Evolutionary conservation across 352 stramenopile genomes (phyloP).

Genomic region (Aphanomyces stellatus): DNA sequence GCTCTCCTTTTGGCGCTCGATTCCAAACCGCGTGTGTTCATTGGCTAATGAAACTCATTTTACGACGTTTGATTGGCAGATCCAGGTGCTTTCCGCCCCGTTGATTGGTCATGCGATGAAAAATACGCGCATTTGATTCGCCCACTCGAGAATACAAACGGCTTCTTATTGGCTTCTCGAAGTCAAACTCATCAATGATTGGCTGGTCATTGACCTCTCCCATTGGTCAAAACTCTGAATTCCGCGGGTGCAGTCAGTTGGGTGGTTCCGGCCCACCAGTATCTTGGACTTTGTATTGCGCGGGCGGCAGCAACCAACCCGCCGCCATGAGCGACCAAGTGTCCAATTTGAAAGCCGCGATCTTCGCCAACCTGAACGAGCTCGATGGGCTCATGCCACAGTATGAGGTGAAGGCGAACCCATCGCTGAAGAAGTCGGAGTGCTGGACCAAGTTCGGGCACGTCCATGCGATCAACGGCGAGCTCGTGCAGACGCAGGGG

Average conservation of each 20-base stretch:
- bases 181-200: no score
- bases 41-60: background rate
- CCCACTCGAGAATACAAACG: no score
- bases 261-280: background rate
- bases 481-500: conserved; percentile 2
- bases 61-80: background rate
- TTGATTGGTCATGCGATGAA: background rate
- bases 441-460: conserved; percentile 18
- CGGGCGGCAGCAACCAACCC: background rate
- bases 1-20: background rate
- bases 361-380: conserved; percentile 8
- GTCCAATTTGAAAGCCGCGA: conserved; percentile 7
- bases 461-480: background rate
- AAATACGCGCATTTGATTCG: no score
- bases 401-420: conserved; percentile 15
- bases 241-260: no score
- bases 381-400: background rate
- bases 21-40: no score
- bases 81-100: background rate
- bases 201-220: no score
- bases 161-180: no score
- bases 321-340: conserved; percentile 13
- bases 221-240: no score
- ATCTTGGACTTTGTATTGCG: background rate
- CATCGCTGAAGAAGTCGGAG: conserved; percentile 15